Conservation (phyloP, 2,329 filamentous ascomycete species). For the Hypomyces rosellus region DNA sequence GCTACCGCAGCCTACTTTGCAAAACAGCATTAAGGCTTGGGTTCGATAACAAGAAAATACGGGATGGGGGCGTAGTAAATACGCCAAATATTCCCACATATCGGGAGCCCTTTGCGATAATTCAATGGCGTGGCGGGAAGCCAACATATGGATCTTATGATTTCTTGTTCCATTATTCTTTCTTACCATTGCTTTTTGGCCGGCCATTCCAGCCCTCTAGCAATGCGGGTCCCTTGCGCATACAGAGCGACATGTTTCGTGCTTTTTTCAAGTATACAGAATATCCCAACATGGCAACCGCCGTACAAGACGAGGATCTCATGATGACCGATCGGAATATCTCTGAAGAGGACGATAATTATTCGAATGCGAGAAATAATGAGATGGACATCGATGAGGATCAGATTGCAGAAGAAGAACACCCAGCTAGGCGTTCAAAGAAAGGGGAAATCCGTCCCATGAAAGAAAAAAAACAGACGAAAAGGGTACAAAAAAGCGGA, state of each 20-base stretch:
- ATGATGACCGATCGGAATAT: too few relatives aligned
- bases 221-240: not conserved
- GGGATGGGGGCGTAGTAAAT: not conserved
- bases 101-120: not conserved
- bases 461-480: too few relatives aligned
- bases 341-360: too few relatives aligned
- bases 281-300: too few relatives aligned
- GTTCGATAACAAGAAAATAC: conserved; percentile 5
- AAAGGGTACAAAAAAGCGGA: too few relatives aligned
- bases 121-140: conserved; percentile 1
- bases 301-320: too few relatives aligned
- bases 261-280: conserved; percentile 1
- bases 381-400: too few relatives aligned
- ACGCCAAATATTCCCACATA: not conserved
- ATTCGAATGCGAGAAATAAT: too few relatives aligned
- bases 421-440: too few relatives aligned
- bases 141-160: not conserved
- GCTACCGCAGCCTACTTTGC: not conserved
- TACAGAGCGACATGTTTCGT: conserved; percentile 4
- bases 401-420: too few relatives aligned
- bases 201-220: not conserved
- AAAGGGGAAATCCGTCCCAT: too few relatives aligned
- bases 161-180: not conserved
- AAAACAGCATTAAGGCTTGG: conserved; percentile 1
- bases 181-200: not conserved